These are phyloP conservation scores for Blumeriella jaapii DNA, from an alignment of 2,329 filamentous ascomycete genomes.

Conservation along the genomic window DNA sequence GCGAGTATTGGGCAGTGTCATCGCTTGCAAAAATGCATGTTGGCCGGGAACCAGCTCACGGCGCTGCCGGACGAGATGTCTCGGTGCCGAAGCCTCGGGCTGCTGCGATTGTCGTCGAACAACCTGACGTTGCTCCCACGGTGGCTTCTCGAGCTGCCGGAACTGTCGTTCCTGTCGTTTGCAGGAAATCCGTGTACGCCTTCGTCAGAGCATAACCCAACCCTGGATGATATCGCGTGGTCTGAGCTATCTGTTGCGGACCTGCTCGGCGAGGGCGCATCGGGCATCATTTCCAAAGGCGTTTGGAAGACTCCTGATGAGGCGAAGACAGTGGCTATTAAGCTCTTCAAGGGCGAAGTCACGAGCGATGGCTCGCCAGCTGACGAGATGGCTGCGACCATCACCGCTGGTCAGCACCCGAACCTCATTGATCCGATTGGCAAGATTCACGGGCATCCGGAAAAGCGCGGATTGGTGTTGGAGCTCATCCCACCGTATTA, in stretches of 20 bases:
- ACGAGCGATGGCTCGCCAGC: constrained; percentile 36
- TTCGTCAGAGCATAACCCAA: constrained; percentile 16
- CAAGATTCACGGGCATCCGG: constrained; percentile 31
- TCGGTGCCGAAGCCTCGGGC: constrained; percentile 32
- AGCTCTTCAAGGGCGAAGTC: constrained; percentile 36
- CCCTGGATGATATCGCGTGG: constrained; percentile 32
- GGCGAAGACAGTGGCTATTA: constrained; percentile 34
- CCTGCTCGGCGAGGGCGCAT: constrained; percentile 34
- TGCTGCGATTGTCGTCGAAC: constrained; percentile 36
- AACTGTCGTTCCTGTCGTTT: constrained; percentile 36
- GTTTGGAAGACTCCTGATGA: constrained; percentile 26
- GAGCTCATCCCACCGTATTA: constrained; percentile 36
- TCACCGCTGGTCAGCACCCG: constrained; percentile 34
- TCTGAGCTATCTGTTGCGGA: constrained; percentile 30
- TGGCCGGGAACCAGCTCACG: constrained; percentile 35
- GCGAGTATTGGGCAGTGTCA: constrained; percentile 32
- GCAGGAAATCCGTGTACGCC: constrained; percentile 35
- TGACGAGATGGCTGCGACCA: constrained; percentile 38
- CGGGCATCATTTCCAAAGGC: constrained; percentile 35
- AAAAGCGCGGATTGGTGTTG: constrained; percentile 34
- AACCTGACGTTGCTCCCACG: constrained; percentile 29
- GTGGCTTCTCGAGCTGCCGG: constrained; percentile 35
- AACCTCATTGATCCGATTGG: constrained; percentile 37
- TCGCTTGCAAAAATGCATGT: constrained; percentile 37
- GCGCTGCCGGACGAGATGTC: constrained; percentile 33